Evolutionary conservation across 495 filamentous ascomycete species (phyloP), one percentile per base, ranked within the genome.

Genomic region (Penicillium verhagenii): DNA sequence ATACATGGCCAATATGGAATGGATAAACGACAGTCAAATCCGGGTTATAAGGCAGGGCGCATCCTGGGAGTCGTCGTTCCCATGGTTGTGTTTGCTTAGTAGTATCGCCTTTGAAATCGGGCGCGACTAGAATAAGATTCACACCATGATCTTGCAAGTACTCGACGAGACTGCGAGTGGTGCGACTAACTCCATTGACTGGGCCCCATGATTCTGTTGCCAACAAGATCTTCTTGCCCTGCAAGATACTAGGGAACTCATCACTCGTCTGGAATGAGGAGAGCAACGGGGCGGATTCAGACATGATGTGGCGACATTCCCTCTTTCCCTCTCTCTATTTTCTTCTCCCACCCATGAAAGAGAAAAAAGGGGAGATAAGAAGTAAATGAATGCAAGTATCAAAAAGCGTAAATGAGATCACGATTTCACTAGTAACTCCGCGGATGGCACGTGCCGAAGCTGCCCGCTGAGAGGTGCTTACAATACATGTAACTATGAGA

Each of bases 181-280:
- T 87, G 39, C 81, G 72, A 61, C 79, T 83, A 39, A 87, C 84
- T 16, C 84, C 83, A 60, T 87, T 87, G 54, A 86, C 81, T 0
- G 82, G 84, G 23, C 83, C 84, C 56, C 85, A 80, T 14, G 82
- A 84, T 60, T 87, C 84, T 8, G 83, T 85, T 25, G 82, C 83
- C 28, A 86, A 72, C 3, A 87, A 68, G 53, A 86, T 70, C 57
- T 77, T 75, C 63, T 79, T 82, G 26, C 79, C 79, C 7, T 71
- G 55, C 19, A 86, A 68, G 11, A 66, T 61, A n/a, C 57, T 53
- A 1, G 83, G 83, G 49, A 80, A 82, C 8, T 66, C 47, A 31
- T 64, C 57, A 9, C 26, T 37, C 2, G 25, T 42, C 26, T 55
- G 52, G 11, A 47, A 24, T 20, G 51, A 46, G 31, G 48, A 35